Evolutionary conservation across 768 basidiomycete genomes (phyloP).

Genomic region (Lyophyllum semitale): DNA sequence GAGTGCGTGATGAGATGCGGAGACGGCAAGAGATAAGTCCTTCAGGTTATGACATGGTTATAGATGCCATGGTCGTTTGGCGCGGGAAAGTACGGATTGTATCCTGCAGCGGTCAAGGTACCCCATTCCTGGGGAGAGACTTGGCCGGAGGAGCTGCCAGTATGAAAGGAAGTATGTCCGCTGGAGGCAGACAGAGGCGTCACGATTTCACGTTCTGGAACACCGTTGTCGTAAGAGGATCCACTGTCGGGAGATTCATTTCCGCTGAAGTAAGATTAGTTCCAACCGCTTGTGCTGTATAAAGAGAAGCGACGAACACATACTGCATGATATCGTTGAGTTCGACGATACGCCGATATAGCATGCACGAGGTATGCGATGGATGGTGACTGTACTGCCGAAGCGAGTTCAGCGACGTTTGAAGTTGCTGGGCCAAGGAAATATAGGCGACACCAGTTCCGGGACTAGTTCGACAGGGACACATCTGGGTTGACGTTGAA

Average conservation of each 20-base stretch:
- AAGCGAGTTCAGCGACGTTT: constrained; percentile 54
- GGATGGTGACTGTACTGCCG: constrained; percentile 65
- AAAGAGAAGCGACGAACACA: constrained; percentile 31
- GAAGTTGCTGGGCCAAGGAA: constrained; percentile 63
- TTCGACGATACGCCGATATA: constrained; percentile 62
- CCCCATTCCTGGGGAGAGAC: constrained; percentile 67
- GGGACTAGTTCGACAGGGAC: constrained; percentile 66
- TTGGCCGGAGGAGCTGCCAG: constrained; percentile 40
- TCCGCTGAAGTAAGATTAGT: constrained; percentile 35
- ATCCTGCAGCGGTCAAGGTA: constrained; percentile 52
- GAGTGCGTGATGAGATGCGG: constrained; percentile 10
- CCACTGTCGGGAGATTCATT: constrained; percentile 51
- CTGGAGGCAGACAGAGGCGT: constrained; percentile 54
- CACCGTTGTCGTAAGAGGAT: constrained; percentile 56
- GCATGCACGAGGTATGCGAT: constrained; percentile 50
- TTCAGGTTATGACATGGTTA: constrained; percentile 57
- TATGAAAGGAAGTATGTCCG: constrained; percentile 47
- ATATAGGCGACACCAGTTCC: constrained; percentile 60
- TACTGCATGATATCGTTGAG: constrained; percentile 68
- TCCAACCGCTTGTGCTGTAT: neutral
- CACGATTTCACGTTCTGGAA: constrained; percentile 66
- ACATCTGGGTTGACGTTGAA: constrained; percentile 43
- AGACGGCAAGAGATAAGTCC: constrained; percentile 4
- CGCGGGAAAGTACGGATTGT: constrained; percentile 72
- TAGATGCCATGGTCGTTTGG: constrained; percentile 56